Conservation (phyloP, 768 basidiomycete genomes). For the Favolaschia claudopus region DNA sequence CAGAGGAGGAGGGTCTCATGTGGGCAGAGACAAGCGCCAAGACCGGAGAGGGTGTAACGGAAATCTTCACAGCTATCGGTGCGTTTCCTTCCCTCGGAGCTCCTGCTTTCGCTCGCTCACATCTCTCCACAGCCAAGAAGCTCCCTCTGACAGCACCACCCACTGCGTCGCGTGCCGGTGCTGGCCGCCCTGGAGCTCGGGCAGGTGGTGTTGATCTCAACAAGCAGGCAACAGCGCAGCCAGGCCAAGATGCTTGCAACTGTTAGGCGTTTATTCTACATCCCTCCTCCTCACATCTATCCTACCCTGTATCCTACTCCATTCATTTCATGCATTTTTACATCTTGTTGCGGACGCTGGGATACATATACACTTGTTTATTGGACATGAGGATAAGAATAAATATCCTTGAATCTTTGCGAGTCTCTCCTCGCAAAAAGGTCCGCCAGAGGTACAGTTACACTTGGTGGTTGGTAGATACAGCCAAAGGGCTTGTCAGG, state of each 20-base stretch:
- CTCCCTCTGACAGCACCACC: slow-evolving; percentile 83
- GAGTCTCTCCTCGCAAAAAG: too few relatives aligned
- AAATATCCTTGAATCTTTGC: too few relatives aligned
- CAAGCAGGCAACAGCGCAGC: slow-evolving; percentile 60
- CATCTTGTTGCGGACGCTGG: slow-evolving; percentile 43
- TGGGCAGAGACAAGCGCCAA: slow-evolving; percentile 94
- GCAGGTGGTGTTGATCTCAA: slow-evolving; percentile 80
- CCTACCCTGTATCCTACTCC: slow-evolving; percentile 43
- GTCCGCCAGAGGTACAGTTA: too few relatives aligned
- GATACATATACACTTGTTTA: slow-evolving; percentile 49
- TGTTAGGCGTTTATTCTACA: slow-evolving; percentile 54
- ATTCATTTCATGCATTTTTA: slow-evolving; percentile 31
- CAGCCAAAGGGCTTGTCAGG: too few relatives aligned
- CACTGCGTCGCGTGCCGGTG: slow-evolving; percentile 61
- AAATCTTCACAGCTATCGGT: slow-evolving; percentile 90
- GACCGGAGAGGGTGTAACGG: slow-evolving; percentile 84
- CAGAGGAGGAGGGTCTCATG: slow-evolving; percentile 91
- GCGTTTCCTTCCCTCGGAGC: slow-evolving; percentile 32
- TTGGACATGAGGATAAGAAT: too few relatives aligned
- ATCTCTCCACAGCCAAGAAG: slow-evolving; percentile 75
- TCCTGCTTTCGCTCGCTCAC: slow-evolving; percentile 5
- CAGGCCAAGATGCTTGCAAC: slow-evolving; percentile 76
- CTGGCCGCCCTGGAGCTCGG: slow-evolving; percentile 59
- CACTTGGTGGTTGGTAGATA: too few relatives aligned
- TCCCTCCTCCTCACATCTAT: slow-evolving; percentile 31